Conservation (phyloP, 106 monocot genomes). For the Platanthera zijinensis region DNA sequence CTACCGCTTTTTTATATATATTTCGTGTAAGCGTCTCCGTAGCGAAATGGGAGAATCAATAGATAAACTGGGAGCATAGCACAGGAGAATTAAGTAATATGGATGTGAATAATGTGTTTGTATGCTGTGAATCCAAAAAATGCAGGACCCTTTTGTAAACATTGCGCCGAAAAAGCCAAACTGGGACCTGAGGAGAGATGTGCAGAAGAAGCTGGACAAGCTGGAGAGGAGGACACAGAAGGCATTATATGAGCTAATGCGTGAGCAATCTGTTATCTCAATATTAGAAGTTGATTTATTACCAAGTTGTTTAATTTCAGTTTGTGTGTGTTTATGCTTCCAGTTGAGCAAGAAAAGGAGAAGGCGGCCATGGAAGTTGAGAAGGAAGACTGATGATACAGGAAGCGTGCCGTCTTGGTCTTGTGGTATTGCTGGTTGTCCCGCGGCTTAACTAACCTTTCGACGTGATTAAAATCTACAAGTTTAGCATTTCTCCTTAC, state of each 20-base stretch:
- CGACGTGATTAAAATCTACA: too few species aligned
- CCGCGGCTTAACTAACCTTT: too few species aligned
- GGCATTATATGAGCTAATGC: slow-evolving; percentile 62
- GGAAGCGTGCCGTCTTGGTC: too few species aligned
- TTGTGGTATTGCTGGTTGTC: too few species aligned
- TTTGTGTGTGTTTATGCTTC: neutral
- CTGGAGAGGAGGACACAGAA: slow-evolving; percentile 93
- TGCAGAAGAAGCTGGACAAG: slow-evolving; percentile 93
- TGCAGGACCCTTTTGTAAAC: slow-evolving; percentile 89
- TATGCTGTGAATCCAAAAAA: neutral
- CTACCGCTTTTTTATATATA: neutral
- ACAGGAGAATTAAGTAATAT: too few species aligned
- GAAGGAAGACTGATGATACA: slow-evolving; percentile 11
- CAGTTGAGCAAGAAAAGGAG: slow-evolving; percentile 69
- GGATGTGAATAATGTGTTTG: too few species aligned
- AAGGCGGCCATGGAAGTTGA: slow-evolving; percentile 33
- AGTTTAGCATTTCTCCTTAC: too few species aligned
- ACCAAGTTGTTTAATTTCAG: neutral
- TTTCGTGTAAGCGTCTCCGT: neutral
- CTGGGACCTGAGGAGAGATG: slow-evolving; percentile 90
- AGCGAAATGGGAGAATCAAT: too few species aligned
- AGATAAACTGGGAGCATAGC: too few species aligned
- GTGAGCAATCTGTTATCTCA: slow-evolving; percentile 20
- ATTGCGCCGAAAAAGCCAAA: slow-evolving; percentile 99
- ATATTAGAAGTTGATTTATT: neutral